Base-by-base conservation (phyloP, 163 green algal species). In the Smithsoniella earleae region DNA sequence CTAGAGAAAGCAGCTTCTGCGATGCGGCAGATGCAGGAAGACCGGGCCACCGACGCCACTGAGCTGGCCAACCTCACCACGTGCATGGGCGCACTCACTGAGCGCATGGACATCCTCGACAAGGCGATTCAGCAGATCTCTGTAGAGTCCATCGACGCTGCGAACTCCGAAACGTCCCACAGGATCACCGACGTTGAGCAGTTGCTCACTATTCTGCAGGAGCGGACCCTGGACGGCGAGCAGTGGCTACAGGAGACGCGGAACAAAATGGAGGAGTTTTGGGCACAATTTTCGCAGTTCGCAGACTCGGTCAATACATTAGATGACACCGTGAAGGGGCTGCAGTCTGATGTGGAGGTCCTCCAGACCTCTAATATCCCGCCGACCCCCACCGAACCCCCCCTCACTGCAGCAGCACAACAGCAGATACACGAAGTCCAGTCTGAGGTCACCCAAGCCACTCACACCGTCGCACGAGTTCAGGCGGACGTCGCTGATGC, bases 31-130 rank as follows among this genome's bases (percentile, higher is more conserved):
- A 33, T 69, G 27, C 58, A 69, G 18, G 58, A 30, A 13, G 18
- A 30, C 31, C 58, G 58, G 0, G 25, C 40, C 3, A 31, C 25
- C 1, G 58, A 69, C 16, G 8, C 31, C 16, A 3, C 31, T n/a
- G 27, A 69, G 58, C 31, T 69, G n/a, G 5, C 16, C 8, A 31
- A 40, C 27, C 43, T 69, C 25, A 34, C 27, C 20, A 69, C 40
- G 25, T 43, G 58, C 58, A 34, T 69, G 10, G 58, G 6, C 16
- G 27, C 1, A 16, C 18, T 69, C 30, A 69, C 27, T 36, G 58
- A 45, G 25, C 58, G 58, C 8, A n/a, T 69, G 58, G 25, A 69
- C 25, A 34, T 30, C 25, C 40, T 69, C 4, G 58, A 69, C 58
- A 25, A 30, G 58, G 58, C 58, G 58, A 34, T 69, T 4, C 58